Evolutionary conservation across 257 asterid genomes (phyloP).

Genomic region (Gentiana straminea): DNA sequence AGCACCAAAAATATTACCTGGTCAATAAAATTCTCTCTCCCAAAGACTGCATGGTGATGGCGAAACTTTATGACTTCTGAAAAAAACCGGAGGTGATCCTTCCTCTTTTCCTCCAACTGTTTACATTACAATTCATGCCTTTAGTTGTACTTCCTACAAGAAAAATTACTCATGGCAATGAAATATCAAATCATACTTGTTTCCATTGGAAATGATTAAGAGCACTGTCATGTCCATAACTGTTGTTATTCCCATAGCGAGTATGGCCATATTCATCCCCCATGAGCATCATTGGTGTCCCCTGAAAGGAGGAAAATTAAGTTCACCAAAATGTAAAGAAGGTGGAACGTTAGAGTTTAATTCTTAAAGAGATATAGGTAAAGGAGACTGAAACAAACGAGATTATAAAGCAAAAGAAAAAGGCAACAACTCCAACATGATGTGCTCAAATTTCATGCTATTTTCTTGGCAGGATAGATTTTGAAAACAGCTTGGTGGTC

Average conservation of each 20-base stretch:
- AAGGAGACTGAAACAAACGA: too few relatives aligned
- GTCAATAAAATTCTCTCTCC: slow-evolving; percentile 57
- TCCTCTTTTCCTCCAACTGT: slow-evolving; percentile 75
- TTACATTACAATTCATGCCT: slow-evolving; percentile 18
- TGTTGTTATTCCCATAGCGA: slow-evolving; percentile 88
- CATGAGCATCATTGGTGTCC: slow-evolving; percentile 99
- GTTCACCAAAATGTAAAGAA: too few relatives aligned
- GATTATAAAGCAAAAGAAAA: too few relatives aligned
- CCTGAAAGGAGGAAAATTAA: slow-evolving; percentile 30
- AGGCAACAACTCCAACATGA: too few relatives aligned
- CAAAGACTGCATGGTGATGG: slow-evolving; percentile 39
- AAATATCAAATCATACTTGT: slow-evolving; percentile 39
- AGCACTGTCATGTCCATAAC: slow-evolving; percentile 91
- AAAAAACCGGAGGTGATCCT: slow-evolving; percentile 71
- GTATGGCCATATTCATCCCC: slow-evolving; percentile 99
- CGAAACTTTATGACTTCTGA: slow-evolving; percentile 78
- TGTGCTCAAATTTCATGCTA: too few relatives aligned
- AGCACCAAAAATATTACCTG: slow-evolving; percentile 37
- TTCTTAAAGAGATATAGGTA: too few relatives aligned
- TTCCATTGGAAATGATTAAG: slow-evolving; percentile 89
- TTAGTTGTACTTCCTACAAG: slow-evolving; percentile 6
- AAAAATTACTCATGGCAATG: slow-evolving; percentile 2
- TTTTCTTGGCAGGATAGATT: too few relatives aligned
- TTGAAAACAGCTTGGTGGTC: too few relatives aligned
- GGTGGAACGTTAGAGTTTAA: too few relatives aligned